Evolutionary conservation across 352 stramenopile genomes (phyloP).

Genomic region (Blastocystis sp.): DNA sequence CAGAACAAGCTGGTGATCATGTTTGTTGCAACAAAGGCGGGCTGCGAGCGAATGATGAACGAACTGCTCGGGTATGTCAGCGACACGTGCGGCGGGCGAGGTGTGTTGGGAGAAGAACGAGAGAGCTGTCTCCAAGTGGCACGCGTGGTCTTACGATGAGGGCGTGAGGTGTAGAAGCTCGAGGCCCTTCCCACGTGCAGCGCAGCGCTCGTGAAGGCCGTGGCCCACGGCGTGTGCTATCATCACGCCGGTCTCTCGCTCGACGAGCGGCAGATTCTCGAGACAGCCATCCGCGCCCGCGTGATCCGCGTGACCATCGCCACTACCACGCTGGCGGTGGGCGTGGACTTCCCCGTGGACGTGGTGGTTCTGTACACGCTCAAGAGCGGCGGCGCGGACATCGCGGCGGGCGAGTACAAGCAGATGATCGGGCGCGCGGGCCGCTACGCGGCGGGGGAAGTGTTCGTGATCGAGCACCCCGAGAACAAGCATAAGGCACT

Average conservation of each 20-base stretch:
- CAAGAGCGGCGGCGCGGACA: conserved; percentile 8
- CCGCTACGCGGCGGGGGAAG: conserved; percentile 9
- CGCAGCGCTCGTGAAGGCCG: conserved; percentile 7
- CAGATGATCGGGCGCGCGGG: conserved; percentile 74
- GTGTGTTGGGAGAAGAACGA: conserved; percentile 33
- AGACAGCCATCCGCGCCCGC: conserved; percentile 71
- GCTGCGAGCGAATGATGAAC: not conserved
- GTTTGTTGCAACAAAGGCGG: conserved; percentile 36
- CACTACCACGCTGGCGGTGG: conserved; percentile 74
- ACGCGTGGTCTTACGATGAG: no score
- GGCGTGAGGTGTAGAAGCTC: not conserved
- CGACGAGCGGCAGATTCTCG: conserved; percentile 72
- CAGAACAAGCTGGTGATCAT: conserved; percentile 60
- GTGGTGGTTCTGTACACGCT: conserved; percentile 72
- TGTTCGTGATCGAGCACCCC: conserved; percentile 19
- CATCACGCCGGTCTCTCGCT: conserved; percentile 73
- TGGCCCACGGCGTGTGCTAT: conserved; percentile 71
- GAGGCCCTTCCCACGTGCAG: not conserved
- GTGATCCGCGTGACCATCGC: conserved; percentile 71
- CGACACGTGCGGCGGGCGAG: not conserved
- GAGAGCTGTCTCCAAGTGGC: no score
- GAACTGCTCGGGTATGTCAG: conserved; percentile 13
- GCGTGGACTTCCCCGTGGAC: conserved; percentile 74
- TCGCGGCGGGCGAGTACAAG: conserved; percentile 64
- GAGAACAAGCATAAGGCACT: not conserved